Conservation (phyloP, 2,329 filamentous ascomycete species). For the Orbilia oligospora region DNA sequence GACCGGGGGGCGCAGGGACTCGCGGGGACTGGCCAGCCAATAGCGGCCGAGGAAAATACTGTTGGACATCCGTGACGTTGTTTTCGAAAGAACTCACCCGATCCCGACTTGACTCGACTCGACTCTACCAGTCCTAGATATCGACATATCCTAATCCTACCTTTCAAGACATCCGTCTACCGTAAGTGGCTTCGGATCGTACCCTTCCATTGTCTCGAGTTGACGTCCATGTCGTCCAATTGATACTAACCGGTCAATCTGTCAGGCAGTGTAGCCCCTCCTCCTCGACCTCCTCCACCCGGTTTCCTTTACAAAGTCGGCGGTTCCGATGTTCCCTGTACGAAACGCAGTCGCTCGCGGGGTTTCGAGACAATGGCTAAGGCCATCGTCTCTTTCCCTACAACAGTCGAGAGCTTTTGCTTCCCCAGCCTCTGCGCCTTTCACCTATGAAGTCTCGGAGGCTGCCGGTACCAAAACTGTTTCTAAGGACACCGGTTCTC, state of each 20-base stretch:
- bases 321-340: slow-evolving; percentile 51
- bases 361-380: slow-evolving; percentile 54
- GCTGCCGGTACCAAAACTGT: slow-evolving; percentile 91
- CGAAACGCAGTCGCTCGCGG: slow-evolving; percentile 56
- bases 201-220: background rate
- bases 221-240: slow-evolving; percentile 29
- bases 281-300: slow-evolving; percentile 33
- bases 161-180: slow-evolving; percentile 19
- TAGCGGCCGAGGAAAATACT: slow-evolving; percentile 56
- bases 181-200: slow-evolving; percentile 18
- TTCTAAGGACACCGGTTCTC: slow-evolving; percentile 87
- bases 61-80: slow-evolving; percentile 50
- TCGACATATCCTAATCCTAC: slow-evolving; percentile 4
- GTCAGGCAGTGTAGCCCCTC: slow-evolving; percentile 24
- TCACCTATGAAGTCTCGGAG: slow-evolving; percentile 89
- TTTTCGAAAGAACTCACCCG: slow-evolving; percentile 29
- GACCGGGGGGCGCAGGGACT: too few relatives aligned
- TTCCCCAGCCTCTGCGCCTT: slow-evolving; percentile 78
- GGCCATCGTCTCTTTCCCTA: slow-evolving; percentile 45
- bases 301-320: slow-evolving; percentile 30
- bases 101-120: slow-evolving; percentile 36
- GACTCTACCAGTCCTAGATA: slow-evolving; percentile 22
- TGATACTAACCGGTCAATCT: slow-evolving; percentile 28
- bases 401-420: slow-evolving; percentile 65
- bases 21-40: slow-evolving; percentile 32